These are phyloP conservation scores for Lagerstroemia speciosa DNA, from an alignment of 345 rosid genomes.

Conservation along the genomic window DNA sequence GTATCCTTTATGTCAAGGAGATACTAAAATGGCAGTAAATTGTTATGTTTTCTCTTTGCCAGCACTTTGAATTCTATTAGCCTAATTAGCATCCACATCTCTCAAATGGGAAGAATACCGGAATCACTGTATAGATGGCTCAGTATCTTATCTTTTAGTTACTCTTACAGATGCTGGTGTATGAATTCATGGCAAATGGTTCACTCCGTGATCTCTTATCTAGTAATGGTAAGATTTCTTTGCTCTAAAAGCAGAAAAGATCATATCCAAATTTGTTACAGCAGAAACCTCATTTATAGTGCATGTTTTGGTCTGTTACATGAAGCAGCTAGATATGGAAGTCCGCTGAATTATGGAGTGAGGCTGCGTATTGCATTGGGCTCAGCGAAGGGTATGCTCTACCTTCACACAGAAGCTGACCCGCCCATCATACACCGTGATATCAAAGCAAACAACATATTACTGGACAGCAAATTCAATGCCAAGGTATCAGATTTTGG, in stretches of 20 bases:
- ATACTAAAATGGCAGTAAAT: background rate
- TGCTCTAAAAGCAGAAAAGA: background rate
- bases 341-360: conserved; percentile 49
- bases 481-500: conserved; percentile 98
- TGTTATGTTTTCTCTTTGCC: background rate
- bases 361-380: conserved; percentile 68
- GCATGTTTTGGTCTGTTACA: background rate
- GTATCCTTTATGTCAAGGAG: no score
- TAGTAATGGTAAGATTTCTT: conserved; percentile 27
- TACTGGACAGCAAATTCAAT: conserved; percentile 53
- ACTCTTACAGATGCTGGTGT: conserved; percentile 69
- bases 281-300: background rate
- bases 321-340: conserved; percentile 41
- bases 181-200: conserved; percentile 87
- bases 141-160: background rate
- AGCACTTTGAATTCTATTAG: background rate
- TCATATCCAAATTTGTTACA: conserved; percentile 7
- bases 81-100: no score
- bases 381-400: conserved; percentile 76
- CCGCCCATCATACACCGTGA: conserved; percentile 95
- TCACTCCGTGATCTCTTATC: conserved; percentile 72
- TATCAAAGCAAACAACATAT: conserved; percentile 90
- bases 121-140: background rate
- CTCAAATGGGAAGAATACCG: no score
- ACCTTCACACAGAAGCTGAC: conserved; percentile 88